A percentile compares a stretch with the other conserved stretches of the same genome.
Conservation (phyloP, 164 flowering plant genomes). For the Tinospora cordifolia region DNA sequence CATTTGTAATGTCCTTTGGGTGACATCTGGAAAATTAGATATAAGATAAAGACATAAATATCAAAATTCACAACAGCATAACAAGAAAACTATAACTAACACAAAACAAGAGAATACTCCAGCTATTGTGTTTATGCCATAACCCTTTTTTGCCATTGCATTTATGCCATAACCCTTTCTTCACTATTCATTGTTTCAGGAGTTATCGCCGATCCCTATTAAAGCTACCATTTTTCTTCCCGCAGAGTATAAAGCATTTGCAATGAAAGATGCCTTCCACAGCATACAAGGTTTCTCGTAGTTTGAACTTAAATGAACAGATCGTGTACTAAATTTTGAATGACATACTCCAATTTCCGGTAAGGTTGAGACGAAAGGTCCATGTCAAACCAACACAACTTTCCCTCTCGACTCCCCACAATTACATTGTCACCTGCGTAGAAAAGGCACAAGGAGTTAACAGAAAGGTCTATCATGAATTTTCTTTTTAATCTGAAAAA, state of each 20-base stretch:
- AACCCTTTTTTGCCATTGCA: not conserved
- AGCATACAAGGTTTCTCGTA: not conserved
- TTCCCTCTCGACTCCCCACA: constrained; percentile 96
- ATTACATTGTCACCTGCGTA: constrained; percentile 88
- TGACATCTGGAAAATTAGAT: constrained; percentile 53
- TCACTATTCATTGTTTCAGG: too few relatives aligned
- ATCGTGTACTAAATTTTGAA: not conserved
- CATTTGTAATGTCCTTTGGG: constrained; percentile 74
- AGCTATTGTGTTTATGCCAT: not conserved
- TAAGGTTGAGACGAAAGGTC: constrained; percentile 88
- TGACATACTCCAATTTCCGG: constrained; percentile 58
- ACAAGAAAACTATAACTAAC: not conserved
- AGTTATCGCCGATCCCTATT: not conserved
- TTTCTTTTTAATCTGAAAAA: not conserved
- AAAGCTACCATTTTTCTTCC: not conserved
- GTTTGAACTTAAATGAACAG: not conserved
- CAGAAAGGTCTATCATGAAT: not conserved
- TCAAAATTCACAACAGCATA: not conserved
- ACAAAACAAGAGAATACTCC: too few relatives aligned
- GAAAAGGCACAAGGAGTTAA: constrained; percentile 3
- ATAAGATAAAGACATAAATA: constrained; percentile 11
- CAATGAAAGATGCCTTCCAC: too few relatives aligned
- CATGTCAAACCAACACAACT: constrained; percentile 98
- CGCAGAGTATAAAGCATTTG: not conserved
- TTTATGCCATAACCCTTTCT: not conserved